phyloP scores from a whole-genome alignment of 805 yeast genomes.

The Cyberlindnera xylosilytica region DNA sequence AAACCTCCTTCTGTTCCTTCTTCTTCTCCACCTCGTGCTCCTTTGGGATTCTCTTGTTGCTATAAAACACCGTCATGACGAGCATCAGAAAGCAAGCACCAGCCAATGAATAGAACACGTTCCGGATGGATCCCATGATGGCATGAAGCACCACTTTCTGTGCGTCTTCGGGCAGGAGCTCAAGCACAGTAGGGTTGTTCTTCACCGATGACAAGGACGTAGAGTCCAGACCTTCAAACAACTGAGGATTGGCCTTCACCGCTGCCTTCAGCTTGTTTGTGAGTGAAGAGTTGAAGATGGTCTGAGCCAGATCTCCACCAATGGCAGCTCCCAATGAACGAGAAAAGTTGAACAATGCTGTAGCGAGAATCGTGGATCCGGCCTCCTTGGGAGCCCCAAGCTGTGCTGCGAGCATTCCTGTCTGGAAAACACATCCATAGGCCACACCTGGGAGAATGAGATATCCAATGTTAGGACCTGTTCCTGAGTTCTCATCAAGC shows the following conservation, averaged over 20 bases:
- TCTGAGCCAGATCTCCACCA: slow-evolving; percentile 36
- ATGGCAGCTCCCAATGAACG: slow-evolving; percentile 43
- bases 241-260: slow-evolving; percentile 16
- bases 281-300: slow-evolving; percentile 33
- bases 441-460: slow-evolving; percentile 37
- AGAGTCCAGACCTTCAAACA: neutral
- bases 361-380: slow-evolving; percentile 44
- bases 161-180: slow-evolving; percentile 6
- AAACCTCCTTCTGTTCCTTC: too few species aligned
- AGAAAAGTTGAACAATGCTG: slow-evolving; percentile 38
- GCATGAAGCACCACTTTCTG: too few species aligned
- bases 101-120: slow-evolving; percentile 38
- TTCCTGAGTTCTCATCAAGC: too few species aligned
- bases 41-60: neutral
- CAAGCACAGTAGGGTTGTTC: neutral
- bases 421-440: slow-evolving; percentile 34
- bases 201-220: neutral
- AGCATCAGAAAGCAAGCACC: neutral
- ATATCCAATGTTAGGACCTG: slow-evolving; percentile 37
- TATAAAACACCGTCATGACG: neutral
- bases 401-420: slow-evolving; percentile 31
- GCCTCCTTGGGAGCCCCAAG: slow-evolving; percentile 44
- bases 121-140: slow-evolving; percentile 37
- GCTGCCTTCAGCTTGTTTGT: too few species aligned
- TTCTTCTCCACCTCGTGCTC: too few species aligned